Evolutionary conservation across 2,329 filamentous ascomycete species (phyloP).

Genomic region (Aspergillus uvarum): DNA sequence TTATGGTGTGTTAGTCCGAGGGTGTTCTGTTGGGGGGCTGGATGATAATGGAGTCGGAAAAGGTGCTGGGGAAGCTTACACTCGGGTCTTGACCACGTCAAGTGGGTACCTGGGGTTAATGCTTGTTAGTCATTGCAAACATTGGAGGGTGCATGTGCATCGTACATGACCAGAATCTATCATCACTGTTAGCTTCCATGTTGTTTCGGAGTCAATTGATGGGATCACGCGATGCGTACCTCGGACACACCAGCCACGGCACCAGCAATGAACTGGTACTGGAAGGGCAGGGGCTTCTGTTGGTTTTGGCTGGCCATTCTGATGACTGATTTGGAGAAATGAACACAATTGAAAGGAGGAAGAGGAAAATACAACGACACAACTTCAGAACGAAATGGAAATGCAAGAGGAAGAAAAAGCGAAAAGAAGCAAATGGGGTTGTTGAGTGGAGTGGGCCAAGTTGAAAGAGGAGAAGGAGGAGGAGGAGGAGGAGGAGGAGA

Average conservation of each 20-base stretch:
- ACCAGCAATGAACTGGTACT: conserved; percentile 94
- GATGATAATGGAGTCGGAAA: conserved; percentile 7
- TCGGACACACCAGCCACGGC: conserved; percentile 97
- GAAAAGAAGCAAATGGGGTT: not conserved
- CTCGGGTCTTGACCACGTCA: conserved; percentile 97
- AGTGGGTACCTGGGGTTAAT: conserved; percentile 79
- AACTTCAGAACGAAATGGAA: too few relatives aligned
- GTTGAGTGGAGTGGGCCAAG: too few relatives aligned
- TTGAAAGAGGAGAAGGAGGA: conserved; percentile 1
- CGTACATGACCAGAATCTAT: conserved; percentile 87
- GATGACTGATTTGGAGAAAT: conserved; percentile 20
- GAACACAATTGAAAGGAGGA: conserved; percentile 2
- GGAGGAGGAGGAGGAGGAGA: conserved; percentile 6
- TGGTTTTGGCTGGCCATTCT: conserved; percentile 60
- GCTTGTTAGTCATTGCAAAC: not conserved
- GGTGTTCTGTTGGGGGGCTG: not conserved
- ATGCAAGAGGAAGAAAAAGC: conserved; percentile 5
- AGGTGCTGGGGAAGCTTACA: conserved; percentile 59
- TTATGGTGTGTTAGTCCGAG: not conserved
- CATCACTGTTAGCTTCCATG: conserved; percentile 17
- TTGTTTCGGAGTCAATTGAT: not conserved
- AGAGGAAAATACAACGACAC: not conserved
- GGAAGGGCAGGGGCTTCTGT: conserved; percentile 79
- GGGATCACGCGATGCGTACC: conserved; percentile 55
- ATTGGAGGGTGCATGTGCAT: conserved; percentile 15